A percentile compares a stretch with the other conserved stretches of the same genome.
Evolutionary conservation across 139 green algal genomes (phyloP).

Genomic region (Picochlorum sp.): DNA sequence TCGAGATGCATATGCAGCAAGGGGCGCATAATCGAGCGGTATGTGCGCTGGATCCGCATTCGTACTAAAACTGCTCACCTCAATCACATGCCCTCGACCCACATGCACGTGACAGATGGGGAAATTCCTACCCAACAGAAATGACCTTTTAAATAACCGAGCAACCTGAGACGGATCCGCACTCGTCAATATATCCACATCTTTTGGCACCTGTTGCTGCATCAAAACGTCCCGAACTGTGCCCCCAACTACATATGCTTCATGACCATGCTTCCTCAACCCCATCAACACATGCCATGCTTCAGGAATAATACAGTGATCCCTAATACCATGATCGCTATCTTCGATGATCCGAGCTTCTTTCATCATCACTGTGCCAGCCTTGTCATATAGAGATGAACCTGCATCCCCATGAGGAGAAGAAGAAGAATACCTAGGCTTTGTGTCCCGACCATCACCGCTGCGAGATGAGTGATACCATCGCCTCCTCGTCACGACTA

Average conservation of each 20-base stretch:
- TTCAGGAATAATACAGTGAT: conserved; percentile 3
- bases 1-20: not conserved
- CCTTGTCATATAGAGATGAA: too few relatives aligned
- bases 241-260: conserved; percentile 62
- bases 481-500: too few relatives aligned
- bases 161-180: conserved; percentile 41
- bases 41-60: conserved; percentile 1
- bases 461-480: too few relatives aligned
- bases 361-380: too few relatives aligned
- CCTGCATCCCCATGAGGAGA: too few relatives aligned
- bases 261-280: conserved; percentile 38
- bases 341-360: conserved; percentile 17
- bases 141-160: conserved; percentile 25
- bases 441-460: too few relatives aligned
- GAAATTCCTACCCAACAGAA: conserved; percentile 47
- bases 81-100: conserved; percentile 15
- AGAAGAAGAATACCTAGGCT: too few relatives aligned
- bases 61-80: conserved; percentile 45
- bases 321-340: conserved; percentile 21
- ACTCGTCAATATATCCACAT: conserved; percentile 57
- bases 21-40: not conserved
- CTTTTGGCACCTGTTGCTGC: conserved; percentile 33
- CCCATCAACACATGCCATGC: conserved; percentile 28
- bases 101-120: conserved; percentile 40
- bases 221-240: conserved; percentile 62